Percentiles rank a stretch among this genome's conserved stretches.
Evolutionary conservation across 441 rosid species (phyloP).

Genomic region (Biscutella auriculata): DNA sequence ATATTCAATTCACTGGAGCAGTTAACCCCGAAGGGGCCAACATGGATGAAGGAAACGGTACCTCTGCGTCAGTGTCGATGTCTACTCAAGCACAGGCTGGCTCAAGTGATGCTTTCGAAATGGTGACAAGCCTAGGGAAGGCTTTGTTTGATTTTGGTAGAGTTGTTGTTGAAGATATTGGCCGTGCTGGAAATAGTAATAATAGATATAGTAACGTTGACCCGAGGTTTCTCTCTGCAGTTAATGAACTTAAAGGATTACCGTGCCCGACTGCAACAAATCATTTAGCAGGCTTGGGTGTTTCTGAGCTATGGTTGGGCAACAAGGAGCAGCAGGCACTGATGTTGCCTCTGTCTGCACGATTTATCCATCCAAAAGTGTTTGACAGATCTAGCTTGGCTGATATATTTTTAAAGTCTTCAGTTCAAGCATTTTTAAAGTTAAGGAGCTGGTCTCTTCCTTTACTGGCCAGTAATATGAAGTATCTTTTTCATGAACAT

Average conservation of each 20-base stretch:
- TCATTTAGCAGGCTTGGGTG: constrained; percentile 60
- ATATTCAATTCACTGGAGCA: constrained; percentile 48
- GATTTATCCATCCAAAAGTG: constrained; percentile 73
- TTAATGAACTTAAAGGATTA: constrained; percentile 68
- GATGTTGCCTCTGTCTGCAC: constrained; percentile 70
- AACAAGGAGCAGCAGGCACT: constrained; percentile 75
- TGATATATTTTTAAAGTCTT: constrained; percentile 49
- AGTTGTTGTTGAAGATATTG: constrained; percentile 93
- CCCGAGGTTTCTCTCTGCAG: constrained; percentile 37
- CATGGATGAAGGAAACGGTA: constrained; percentile 32
- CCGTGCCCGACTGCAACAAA: constrained; percentile 91
- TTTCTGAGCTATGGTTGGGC: constrained; percentile 80
- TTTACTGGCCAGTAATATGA: constrained; percentile 75
- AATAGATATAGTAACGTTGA: constrained; percentile 33
- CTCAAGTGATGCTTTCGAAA: constrained; percentile 96
- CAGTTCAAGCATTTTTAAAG: constrained; percentile 48
- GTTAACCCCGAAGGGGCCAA: constrained; percentile 27
- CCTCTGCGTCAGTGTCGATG: constrained; percentile 25
- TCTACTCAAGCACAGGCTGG: constrained; percentile 44
- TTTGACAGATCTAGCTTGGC: constrained; percentile 63
- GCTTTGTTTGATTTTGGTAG: constrained; percentile 95
- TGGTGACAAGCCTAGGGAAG: constrained; percentile 88
- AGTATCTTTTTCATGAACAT: constrained; percentile 58
- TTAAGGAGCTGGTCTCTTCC: constrained; percentile 65
- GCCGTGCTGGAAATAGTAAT: constrained; percentile 48